Evolutionary conservation across 2,329 filamentous ascomycete genomes (phyloP).

Genomic region (Ophiognomonia clavigignenti-juglandacearum): DNA sequence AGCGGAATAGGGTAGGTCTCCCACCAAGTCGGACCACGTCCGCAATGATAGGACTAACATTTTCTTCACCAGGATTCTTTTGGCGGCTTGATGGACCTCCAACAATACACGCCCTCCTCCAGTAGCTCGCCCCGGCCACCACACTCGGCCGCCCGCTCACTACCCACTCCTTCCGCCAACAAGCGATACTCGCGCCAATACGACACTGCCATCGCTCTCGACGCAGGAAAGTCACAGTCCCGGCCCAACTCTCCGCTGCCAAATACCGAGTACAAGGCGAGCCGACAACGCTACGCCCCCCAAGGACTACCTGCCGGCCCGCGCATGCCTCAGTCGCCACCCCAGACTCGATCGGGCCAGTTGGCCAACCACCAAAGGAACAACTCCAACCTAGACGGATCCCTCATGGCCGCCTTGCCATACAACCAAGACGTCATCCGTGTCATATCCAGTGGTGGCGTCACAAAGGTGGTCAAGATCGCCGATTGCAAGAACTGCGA

Average conservation of each 20-base stretch:
- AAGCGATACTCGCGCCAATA: constrained; percentile 63
- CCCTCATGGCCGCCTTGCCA: constrained; percentile 80
- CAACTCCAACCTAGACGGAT: constrained; percentile 78
- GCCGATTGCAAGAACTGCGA: constrained; percentile 87
- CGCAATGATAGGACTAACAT: background rate
- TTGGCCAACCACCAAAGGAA: constrained; percentile 65
- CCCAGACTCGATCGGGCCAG: constrained; percentile 58
- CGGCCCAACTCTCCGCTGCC: constrained; percentile 65
- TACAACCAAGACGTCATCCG: constrained; percentile 84
- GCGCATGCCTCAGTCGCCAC: constrained; percentile 55
- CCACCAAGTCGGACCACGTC: background rate
- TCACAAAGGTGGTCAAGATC: constrained; percentile 91
- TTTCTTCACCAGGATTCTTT: constrained; percentile 66
- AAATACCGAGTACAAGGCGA: constrained; percentile 51
- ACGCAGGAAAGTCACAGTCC: constrained; percentile 52
- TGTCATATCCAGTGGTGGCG: constrained; percentile 86
- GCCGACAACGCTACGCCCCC: constrained; percentile 54
- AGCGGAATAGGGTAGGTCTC: constrained; percentile 72
- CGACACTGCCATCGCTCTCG: constrained; percentile 40
- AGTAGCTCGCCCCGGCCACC: constrained; percentile 57
- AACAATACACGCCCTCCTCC: constrained; percentile 53
- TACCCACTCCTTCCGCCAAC: constrained; percentile 42
- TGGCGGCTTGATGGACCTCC: constrained; percentile 63
- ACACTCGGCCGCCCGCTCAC: constrained; percentile 45
- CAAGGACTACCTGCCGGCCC: constrained; percentile 41